These are phyloP conservation scores for Tricholomella constricta DNA, from an alignment of 768 basidiomycete species.

Conservation along the genomic window DNA sequence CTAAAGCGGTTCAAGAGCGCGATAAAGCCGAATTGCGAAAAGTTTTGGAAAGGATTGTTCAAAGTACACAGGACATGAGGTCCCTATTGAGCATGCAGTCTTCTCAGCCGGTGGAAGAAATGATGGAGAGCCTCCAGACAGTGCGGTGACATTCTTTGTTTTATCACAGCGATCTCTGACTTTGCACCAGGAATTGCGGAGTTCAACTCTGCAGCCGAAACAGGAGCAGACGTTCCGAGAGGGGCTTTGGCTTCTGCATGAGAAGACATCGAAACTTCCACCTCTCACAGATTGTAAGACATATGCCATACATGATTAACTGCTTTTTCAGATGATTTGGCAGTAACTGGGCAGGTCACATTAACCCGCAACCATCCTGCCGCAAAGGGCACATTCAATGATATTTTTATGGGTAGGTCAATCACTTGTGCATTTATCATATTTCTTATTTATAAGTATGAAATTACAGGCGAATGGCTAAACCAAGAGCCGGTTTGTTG, in stretches of 20 bases:
- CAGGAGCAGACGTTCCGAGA: conserved; percentile 36
- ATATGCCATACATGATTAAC: neutral
- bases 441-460: neutral
- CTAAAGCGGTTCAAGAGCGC: conserved; percentile 30
- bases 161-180: neutral
- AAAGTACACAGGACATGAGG: conserved; percentile 36
- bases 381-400: conserved; percentile 38
- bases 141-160: conserved; percentile 21
- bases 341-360: conserved; percentile 45
- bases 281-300: conserved; percentile 44
- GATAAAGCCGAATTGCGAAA: conserved; percentile 38
- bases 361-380: conserved; percentile 29
- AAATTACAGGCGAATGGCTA: conserved; percentile 41
- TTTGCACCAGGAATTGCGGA: conserved; percentile 34
- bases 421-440: neutral
- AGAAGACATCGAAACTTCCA: conserved; percentile 40
- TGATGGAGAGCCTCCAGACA: conserved; percentile 46
- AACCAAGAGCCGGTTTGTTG: conserved; percentile 34
- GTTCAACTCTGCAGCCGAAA: conserved; percentile 30
- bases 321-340: conserved; percentile 1
- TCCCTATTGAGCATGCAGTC: conserved; percentile 32
- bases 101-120: conserved; percentile 33
- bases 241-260: conserved; percentile 41
- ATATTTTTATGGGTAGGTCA: conserved; percentile 38
- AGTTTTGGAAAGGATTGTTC: conserved; percentile 34